A percentile compares a stretch with the other conserved stretches of the same genome.
Conservation (phyloP, 31 red algal species). For the Endocladia muricata region DNA sequence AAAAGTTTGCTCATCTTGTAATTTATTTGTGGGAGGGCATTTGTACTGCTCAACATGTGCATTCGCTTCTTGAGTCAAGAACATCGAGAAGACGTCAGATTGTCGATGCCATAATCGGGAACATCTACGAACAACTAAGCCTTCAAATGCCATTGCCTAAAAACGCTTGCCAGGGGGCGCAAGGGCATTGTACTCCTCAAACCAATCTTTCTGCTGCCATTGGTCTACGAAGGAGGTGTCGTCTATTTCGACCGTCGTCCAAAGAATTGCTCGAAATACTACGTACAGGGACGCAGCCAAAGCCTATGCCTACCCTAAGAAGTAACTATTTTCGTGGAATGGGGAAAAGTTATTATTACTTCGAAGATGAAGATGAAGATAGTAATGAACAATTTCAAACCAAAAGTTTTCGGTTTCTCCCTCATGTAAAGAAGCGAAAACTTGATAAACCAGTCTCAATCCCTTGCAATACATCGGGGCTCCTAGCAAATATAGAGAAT, state of each 20-base stretch:
- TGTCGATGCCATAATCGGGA: too few species aligned
- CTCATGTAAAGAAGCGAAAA: background rate
- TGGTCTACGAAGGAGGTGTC: background rate
- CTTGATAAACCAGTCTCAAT: background rate
- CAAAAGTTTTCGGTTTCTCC: background rate
- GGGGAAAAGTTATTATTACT: background rate
- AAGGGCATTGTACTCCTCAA: too few species aligned
- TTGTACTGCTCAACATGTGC: too few species aligned
- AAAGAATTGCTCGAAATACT: background rate
- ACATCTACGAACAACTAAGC: too few species aligned
- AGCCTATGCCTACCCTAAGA: background rate
- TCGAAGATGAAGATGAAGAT: background rate
- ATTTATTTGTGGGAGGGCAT: too few species aligned
- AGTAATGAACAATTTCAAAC: background rate
- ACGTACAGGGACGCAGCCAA: background rate
- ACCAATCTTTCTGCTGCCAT: too few species aligned
- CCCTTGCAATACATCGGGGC: background rate
- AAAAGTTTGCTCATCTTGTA: too few species aligned
- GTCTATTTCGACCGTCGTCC: background rate
- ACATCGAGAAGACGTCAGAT: too few species aligned
- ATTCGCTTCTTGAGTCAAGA: too few species aligned
- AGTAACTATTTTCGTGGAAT: background rate
- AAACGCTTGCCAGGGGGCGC: too few species aligned
- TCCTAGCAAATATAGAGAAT: background rate
- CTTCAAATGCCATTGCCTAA: too few species aligned